Evolutionary conservation across 306 rosid genomes (phyloP), one percentile per base, ranked within the genome.

Genomic region (Vigna nakashimae): DNA sequence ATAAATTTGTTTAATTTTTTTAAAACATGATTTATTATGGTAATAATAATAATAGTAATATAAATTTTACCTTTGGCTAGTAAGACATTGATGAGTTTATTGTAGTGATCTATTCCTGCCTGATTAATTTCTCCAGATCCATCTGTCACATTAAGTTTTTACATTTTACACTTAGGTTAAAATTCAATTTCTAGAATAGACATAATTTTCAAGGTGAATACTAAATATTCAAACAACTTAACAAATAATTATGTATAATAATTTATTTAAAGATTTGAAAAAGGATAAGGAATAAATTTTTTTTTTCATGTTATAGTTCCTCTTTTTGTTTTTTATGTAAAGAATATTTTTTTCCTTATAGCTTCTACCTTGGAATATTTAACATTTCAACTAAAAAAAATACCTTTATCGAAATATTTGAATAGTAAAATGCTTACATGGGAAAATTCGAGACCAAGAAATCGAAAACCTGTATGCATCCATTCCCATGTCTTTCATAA

Each of bases 391-490:
- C 3, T 2, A 42, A 48, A 51, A 24, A n/a, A 34, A 43, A 73
- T 32, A 32, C 36, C 36, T 32, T 3, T 34, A 34, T 30, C 34
- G 38, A 34, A 34, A 34, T 34, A 34, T 34, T 5, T 34, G 38
- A 34, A 34, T 34, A 5, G 7, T 4, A 34, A 1, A 34, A 34
- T 34, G 38, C 89, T 84, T 91, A 95, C 99, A 68, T 1, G 97
- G 97, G 46, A 83, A 95, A 79, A 95, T 89, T 32, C 98, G 91
- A 71, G 98, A 67, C 98, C 99, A 95, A 18, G 98, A 87, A 79
- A 95, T 95, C 38, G 98, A 95, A 81, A 95, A 92, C 63, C 98
- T 84, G 76, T 89, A 95, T 52, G 98, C 97, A 77, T 90, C 97
- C 91, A 91, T 73, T 68, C 97, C 98, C 92, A 91, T 46, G 76